A percentile compares a stretch with the other conserved stretches of the same genome.
These are phyloP conservation scores for Moelleriella libera DNA, from an alignment of 2,329 filamentous ascomycete species.

Conservation along the genomic window DNA sequence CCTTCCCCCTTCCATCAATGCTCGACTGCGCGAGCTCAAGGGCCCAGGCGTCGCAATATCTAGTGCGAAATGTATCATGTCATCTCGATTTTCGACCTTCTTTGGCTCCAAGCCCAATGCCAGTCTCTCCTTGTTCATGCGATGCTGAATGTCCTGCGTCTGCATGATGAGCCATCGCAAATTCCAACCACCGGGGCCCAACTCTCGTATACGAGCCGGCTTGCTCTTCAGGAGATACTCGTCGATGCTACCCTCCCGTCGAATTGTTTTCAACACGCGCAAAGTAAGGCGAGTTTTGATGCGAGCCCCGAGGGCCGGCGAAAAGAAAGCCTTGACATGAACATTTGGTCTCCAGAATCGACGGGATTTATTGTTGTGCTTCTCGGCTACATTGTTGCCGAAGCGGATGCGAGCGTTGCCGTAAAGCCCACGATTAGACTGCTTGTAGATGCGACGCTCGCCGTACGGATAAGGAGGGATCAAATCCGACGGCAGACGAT, in stretches of 20 bases:
- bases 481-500: slow-evolving; percentile 30
- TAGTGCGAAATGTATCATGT: slow-evolving; percentile 24
- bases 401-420: slow-evolving; percentile 58
- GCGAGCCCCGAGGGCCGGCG: slow-evolving; percentile 42
- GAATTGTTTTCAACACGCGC: slow-evolving; percentile 58
- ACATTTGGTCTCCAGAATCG: slow-evolving; percentile 67
- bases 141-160: slow-evolving; percentile 47
- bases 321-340: slow-evolving; percentile 53
- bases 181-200: slow-evolving; percentile 83
- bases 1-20: slow-evolving; percentile 23
- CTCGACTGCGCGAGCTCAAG: slow-evolving; percentile 18
- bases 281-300: slow-evolving; percentile 57
- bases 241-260: slow-evolving; percentile 79
- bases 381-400: slow-evolving; percentile 64
- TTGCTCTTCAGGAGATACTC: slow-evolving; percentile 79
- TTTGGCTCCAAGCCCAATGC: slow-evolving; percentile 43
- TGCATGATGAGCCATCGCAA: slow-evolving; percentile 85
- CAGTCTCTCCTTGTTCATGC: slow-evolving; percentile 51
- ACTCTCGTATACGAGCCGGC: slow-evolving; percentile 62
- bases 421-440: slow-evolving; percentile 64
- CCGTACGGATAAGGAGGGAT: slow-evolving; percentile 62
- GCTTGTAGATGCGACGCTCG: slow-evolving; percentile 57
- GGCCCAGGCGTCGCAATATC: slow-evolving; percentile 27
- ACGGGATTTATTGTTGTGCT: slow-evolving; percentile 55
- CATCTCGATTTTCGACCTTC: slow-evolving; percentile 19